Conservation (phyloP, 2,329 filamentous ascomycete species). For the Leptoxyphium fumago region DNA sequence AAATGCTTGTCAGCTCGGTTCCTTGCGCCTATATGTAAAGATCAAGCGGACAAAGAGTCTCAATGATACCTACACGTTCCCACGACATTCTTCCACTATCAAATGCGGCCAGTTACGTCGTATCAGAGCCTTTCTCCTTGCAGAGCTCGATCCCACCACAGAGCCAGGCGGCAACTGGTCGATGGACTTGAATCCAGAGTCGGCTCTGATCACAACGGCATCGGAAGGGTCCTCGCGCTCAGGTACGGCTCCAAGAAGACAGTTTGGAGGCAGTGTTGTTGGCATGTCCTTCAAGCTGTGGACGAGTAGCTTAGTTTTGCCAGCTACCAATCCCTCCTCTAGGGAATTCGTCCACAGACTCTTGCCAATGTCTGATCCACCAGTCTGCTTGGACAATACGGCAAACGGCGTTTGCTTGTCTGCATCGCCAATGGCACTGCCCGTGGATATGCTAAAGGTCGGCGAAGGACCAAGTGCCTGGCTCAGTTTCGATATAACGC, state of each 20-base stretch:
- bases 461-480: constrained; percentile 45
- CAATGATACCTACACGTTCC: constrained; percentile 45
- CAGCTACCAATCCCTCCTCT: constrained; percentile 54
- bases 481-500: constrained; percentile 51
- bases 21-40: too few species aligned
- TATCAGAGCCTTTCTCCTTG: constrained; percentile 75
- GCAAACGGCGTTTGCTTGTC: constrained; percentile 77
- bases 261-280: constrained; percentile 60
- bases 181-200: constrained; percentile 44
- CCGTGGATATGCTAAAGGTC: constrained; percentile 57
- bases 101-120: constrained; percentile 55
- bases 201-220: constrained; percentile 26
- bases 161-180: constrained; percentile 59
- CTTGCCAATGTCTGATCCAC: constrained; percentile 46
- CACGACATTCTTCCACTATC: constrained; percentile 63
- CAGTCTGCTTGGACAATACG: constrained; percentile 37
- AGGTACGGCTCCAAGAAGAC: constrained; percentile 59
- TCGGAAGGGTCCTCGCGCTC: constrained; percentile 47
- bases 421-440: constrained; percentile 68
- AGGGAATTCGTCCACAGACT: constrained; percentile 86
- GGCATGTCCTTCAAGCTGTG: constrained; percentile 82
- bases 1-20: constrained; percentile 26
- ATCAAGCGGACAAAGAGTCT: too few species aligned
- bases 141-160: constrained; percentile 74
- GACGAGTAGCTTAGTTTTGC: constrained; percentile 63